Percentiles rank a stretch among this genome's conserved stretches.
These are phyloP conservation scores for Schwanniomyces vanrijiae DNA, from an alignment of 805 yeast genomes.

Conservation along the genomic window DNA sequence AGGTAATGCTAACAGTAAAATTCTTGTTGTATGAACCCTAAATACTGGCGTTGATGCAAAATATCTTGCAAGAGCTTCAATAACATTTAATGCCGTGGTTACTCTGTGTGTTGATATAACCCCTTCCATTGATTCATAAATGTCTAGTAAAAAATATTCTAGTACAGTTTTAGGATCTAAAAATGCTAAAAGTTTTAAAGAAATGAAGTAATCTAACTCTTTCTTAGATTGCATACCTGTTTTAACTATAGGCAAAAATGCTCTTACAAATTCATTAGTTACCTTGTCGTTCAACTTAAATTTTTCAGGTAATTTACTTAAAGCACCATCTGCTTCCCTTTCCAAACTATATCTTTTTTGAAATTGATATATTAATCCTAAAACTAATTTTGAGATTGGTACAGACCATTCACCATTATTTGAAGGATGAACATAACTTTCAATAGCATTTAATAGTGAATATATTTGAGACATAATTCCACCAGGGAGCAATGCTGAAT, in stretches of 20 bases:
- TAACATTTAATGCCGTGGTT: constrained; percentile 64
- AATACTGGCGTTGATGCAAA: constrained; percentile 63
- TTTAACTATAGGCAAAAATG: constrained; percentile 55
- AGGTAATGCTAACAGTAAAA: constrained; percentile 66
- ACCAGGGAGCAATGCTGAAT: constrained; percentile 32
- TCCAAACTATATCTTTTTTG: constrained; percentile 60
- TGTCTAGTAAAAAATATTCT: constrained; percentile 60
- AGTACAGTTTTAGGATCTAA: constrained; percentile 55
- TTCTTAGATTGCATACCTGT: constrained; percentile 81
- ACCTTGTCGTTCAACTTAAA: constrained; percentile 34
- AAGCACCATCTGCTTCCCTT: constrained; percentile 28
- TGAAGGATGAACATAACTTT: constrained; percentile 88
- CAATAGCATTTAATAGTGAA: constrained; percentile 64
- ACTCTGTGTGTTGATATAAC: constrained; percentile 80
- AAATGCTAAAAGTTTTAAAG: constrained; percentile 64
- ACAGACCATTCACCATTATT: constrained; percentile 88
- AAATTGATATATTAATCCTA: constrained; percentile 56
- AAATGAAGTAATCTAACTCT: constrained; percentile 54
- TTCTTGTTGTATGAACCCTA: constrained; percentile 76
- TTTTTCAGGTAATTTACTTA: constrained; percentile 23
- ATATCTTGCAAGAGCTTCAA: constrained; percentile 64
- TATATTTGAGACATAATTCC: constrained; percentile 55
- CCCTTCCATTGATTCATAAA: constrained; percentile 73
- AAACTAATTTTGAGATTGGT: constrained; percentile 64
- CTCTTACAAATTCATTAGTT: constrained; percentile 45